Evolutionary conservation across 2,329 filamentous ascomycete species (phyloP), one percentile per base, ranked within the genome.

Genomic region (Neurospora crassa): DNA sequence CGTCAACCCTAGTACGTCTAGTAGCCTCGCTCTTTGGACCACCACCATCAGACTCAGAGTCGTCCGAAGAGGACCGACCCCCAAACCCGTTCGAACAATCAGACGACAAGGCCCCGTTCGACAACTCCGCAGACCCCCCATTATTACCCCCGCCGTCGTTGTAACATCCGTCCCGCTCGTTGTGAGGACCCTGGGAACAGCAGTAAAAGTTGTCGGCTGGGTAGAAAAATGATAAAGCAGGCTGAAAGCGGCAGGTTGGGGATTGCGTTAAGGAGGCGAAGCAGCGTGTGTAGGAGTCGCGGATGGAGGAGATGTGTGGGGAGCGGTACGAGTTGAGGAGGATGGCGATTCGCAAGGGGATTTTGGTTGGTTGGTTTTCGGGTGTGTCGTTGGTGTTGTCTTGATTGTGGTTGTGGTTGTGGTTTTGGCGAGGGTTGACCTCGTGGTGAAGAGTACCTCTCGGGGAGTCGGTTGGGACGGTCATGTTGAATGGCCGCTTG

Each of bases 311-410:
- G 53, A 81, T 77, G 40, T 80, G 74, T 53, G 77, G 79, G 20
- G 81, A 82, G 67, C 77, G 78, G 74, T 79, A 81, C 34, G 80
- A 81, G 75, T 82, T 81, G 42, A 82, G 78, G 18, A 82, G 76
- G 72, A 82, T 76, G 71, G 80, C 80, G 72, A 81, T 78, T 71
- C 75, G 77, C 42, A 79, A 75, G 12, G 75, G 69, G 5, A 34
- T 67, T 16, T 41, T 59, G 47, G 2, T 47, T n/a, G 18, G 3
- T 24, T 70, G 5, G 18, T 29, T 63, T 34, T 3, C 2, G 20
- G 6, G 1, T 14, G 5, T 67, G 2, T 37, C 5, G 20, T 37
- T 5, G 37, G 67, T 53, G n/a, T 68, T 20, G 67, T 12, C 20
- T 20, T 1, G 10, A 14, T 40, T 40, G 40, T 37, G 8, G 1